A percentile compares a stretch with the other conserved stretches of the same genome.
Evolutionary conservation across 1,284 basidiomycete species (phyloP).

Genomic region (Vanrija sp.): DNA sequence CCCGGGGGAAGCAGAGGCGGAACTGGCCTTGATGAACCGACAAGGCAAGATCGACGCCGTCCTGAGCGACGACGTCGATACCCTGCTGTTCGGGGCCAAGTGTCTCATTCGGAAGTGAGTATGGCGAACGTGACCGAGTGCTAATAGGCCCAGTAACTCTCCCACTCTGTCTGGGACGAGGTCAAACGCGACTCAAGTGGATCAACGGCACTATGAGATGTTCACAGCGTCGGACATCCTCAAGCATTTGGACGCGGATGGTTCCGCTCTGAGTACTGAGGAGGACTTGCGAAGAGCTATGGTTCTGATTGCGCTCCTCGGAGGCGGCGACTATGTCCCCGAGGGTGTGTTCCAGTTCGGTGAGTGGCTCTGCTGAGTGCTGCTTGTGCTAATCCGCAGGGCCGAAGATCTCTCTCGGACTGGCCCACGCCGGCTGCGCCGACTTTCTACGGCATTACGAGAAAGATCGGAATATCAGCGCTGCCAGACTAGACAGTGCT

Average conservation of each 20-base stretch:
- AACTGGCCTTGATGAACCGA: slow-evolving; percentile 79
- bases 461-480: slow-evolving; percentile 33
- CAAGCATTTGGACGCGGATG: slow-evolving; percentile 22
- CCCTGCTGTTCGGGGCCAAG: slow-evolving; percentile 80
- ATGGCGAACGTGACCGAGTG: neutral
- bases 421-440: slow-evolving; percentile 51
- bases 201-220: slow-evolving; percentile 67
- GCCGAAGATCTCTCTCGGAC: slow-evolving; percentile 47
- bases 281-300: slow-evolving; percentile 64
- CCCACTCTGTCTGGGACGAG: slow-evolving; percentile 60
- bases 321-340: slow-evolving; percentile 85
- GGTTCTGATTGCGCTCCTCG: slow-evolving; percentile 78
- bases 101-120: slow-evolving; percentile 72
- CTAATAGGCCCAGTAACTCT: slow-evolving; percentile 57
- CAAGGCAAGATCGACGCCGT: slow-evolving; percentile 82
- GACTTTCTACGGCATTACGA: slow-evolving; percentile 60
- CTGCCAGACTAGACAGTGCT: slow-evolving; percentile 53
- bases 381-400: slow-evolving; percentile 28
- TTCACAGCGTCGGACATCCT: slow-evolving; percentile 58
- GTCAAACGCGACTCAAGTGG: slow-evolving; percentile 34
- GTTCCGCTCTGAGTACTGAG: slow-evolving; percentile 27
- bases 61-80: slow-evolving; percentile 90
- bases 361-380: slow-evolving; percentile 13
- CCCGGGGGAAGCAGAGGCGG: slow-evolving; percentile 93
- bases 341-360: slow-evolving; percentile 46